Base-by-base conservation (phyloP, 306 rosid species). In the Lithocarpus polystachyus region DNA sequence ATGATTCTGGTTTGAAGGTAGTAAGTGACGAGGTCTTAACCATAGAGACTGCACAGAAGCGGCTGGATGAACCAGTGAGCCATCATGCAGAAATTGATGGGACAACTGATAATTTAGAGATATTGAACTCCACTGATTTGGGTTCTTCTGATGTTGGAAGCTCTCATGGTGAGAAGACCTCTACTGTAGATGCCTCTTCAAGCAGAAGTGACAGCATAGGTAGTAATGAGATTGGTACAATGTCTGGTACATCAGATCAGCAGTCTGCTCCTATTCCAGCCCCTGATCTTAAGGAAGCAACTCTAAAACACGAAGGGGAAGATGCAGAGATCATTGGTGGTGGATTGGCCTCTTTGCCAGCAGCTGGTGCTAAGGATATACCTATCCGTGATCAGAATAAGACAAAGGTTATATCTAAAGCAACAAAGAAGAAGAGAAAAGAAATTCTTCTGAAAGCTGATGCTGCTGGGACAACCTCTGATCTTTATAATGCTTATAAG, bases 401-500 rank as follows among this genome's bases (percentile, higher is more conserved):
- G 87, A 62, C 72, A 67, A 96, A 91, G 85, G n/a, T 74, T 82
- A 1, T 62, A 67, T 4, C 80, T 33, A 93, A 70, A 77, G 82
- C 40, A 35, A 96, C 40, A 35, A 96, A 73, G 87, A 96, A 86
- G 89, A 91, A 88, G 82, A 75, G 60, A 17, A 89, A 23, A 82
- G 98, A 88, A 84, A 6, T 71, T 81, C 94, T 90, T 86, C 90
- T 74, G 69, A 90, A 87, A 89, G 99, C 98, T 80, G 99, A 96
- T 87, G 98, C 99, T 81, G 97, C 96, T 2, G 97, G 99, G 19
- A 74, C 88, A 59, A 89, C 92, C n/a, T 87, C 97, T 82, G 99
- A 96, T 87, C 96, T 96, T 64, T 96, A 96, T 84, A 91, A 81
- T 86, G 99, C 99, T 13, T 96, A 93, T 77, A 96, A 96, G 89